Conservation (phyloP, 1,284 basidiomycete species). For the Sporisorium iseilematis-ciliati region DNA sequence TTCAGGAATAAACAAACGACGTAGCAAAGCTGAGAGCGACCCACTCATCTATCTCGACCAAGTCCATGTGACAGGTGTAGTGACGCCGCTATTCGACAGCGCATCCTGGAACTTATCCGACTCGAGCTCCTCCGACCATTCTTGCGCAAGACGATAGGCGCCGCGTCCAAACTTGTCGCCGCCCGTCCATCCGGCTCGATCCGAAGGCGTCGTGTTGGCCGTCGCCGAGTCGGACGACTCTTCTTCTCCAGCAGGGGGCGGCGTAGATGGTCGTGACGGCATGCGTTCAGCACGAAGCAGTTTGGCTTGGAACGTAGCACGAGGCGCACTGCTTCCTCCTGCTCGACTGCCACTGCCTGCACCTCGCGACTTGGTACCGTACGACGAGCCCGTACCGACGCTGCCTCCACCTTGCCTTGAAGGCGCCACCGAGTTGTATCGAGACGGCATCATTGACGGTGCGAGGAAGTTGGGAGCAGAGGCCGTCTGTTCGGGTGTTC, state of each 20-base stretch:
- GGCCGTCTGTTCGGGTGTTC: slow-evolving; percentile 33
- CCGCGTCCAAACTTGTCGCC: slow-evolving; percentile 51
- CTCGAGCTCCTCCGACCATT: slow-evolving; percentile 44
- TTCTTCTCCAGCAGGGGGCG: slow-evolving; percentile 28
- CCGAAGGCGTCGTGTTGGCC: slow-evolving; percentile 38
- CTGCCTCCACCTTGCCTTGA: slow-evolving; percentile 47
- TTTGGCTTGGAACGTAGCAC: slow-evolving; percentile 50
- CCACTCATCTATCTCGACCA: slow-evolving; percentile 38
- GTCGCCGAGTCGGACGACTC: slow-evolving; percentile 37
- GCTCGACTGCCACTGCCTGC: slow-evolving; percentile 28
- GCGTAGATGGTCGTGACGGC: slow-evolving; percentile 44
- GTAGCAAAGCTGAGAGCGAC: not conserved
- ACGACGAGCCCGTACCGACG: slow-evolving; percentile 40
- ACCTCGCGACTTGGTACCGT: slow-evolving; percentile 31
- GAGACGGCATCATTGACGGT: slow-evolving; percentile 35
- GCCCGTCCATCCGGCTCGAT: slow-evolving; percentile 48
- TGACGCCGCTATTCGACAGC: slow-evolving; percentile 44
- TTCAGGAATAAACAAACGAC: not conserved
- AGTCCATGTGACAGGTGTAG: slow-evolving; percentile 50
- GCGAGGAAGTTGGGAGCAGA: slow-evolving; percentile 40
- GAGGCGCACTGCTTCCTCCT: slow-evolving; percentile 32
- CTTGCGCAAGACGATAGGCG: slow-evolving; percentile 37
- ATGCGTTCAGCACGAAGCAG: slow-evolving; percentile 47
- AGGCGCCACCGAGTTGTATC: slow-evolving; percentile 42
- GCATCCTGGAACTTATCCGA: slow-evolving; percentile 50